Evolutionary conservation across 1,284 basidiomycete species (phyloP), one percentile per base, ranked within the genome.

Genomic region (Marasmius tenuissimus): DNA sequence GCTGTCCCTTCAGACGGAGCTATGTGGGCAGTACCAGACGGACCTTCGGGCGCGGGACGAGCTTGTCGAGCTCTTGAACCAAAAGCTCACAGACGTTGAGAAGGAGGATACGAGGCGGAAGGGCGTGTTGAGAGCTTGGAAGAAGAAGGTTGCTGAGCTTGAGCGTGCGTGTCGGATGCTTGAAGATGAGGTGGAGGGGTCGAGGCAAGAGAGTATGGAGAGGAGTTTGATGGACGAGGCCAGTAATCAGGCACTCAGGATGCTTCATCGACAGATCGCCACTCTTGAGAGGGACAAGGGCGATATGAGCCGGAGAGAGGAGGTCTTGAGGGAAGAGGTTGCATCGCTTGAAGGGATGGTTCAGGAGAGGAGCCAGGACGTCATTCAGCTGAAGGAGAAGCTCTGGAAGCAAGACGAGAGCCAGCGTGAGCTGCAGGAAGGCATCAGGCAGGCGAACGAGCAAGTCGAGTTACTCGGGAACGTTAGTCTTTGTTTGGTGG

Each of bases 211-310:
- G 67, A 87, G 83, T 68, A 74, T 86, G 73, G 90, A 91, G 68
- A 78, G 89, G 45, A 91, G 88, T 63, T 72, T 91, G 45, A 89
- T 91, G 85, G 91, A 92, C 67, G 89, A 89, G 66, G 90, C 90
- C 0, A 89, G 87, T 62, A 81, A 86, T 1, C 85, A 87, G 68
- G 89, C 89, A 1, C 68, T 92, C 63, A 76, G 84, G 34, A 83
- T 84, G 76, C 76, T 92, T 38, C 90, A 92, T 67, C 72, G 79
- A 22, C 85, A 84, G 61, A 88, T 91, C 62, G 80, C 79, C 5
- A 77, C 76, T 33, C 75, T 90, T 37, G 87, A 91, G 69, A 76
- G 78, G 39, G 89, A 89, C 76, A 85, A 82, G 72, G 70, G 65
- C 0, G 84, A 84, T 3, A 76, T 77, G 68, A 72, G 73, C 58